Evolutionary conservation across 345 rosid species (phyloP).

Genomic region (Hibiscus mutabilis): DNA sequence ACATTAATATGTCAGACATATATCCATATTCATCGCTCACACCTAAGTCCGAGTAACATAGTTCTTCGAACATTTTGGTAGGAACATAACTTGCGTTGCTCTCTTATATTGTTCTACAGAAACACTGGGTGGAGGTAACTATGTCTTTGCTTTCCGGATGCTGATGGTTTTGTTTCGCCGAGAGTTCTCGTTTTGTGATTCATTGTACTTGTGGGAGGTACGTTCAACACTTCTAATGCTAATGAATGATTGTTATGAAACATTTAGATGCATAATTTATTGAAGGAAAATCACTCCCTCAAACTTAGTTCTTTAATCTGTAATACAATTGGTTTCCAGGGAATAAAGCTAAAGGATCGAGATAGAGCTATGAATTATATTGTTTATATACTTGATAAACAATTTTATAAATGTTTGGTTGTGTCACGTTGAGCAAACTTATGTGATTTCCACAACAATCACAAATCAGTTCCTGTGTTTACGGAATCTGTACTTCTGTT

Average conservation of each 20-base stretch:
- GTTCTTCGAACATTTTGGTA: conserved; percentile 3
- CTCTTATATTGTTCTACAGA: conserved; percentile 36
- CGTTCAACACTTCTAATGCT: conserved; percentile 9
- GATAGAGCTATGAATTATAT: neutral
- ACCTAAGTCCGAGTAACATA: neutral
- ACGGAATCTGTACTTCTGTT: neutral
- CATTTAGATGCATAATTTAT: neutral
- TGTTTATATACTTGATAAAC: no score
- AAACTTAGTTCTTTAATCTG: neutral
- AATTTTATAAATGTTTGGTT: no score
- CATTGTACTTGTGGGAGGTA: conserved; percentile 99
- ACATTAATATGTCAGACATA: neutral
- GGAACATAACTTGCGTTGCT: neutral
- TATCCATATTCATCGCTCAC: neutral
- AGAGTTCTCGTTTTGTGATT: conserved; percentile 92
- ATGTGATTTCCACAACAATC: neutral
- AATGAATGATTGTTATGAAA: neutral
- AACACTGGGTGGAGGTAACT: conserved; percentile 92
- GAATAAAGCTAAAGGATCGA: neutral
- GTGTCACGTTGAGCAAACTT: no score
- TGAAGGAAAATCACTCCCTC: neutral
- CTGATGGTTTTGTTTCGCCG: conserved; percentile 95
- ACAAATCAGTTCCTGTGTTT: neutral
- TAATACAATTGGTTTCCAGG: neutral
- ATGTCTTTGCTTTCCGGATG: conserved; percentile 96